phyloP scores from a whole-genome alignment of 2,329 filamentous ascomycete genomes.

The Fusarium sp. region DNA sequence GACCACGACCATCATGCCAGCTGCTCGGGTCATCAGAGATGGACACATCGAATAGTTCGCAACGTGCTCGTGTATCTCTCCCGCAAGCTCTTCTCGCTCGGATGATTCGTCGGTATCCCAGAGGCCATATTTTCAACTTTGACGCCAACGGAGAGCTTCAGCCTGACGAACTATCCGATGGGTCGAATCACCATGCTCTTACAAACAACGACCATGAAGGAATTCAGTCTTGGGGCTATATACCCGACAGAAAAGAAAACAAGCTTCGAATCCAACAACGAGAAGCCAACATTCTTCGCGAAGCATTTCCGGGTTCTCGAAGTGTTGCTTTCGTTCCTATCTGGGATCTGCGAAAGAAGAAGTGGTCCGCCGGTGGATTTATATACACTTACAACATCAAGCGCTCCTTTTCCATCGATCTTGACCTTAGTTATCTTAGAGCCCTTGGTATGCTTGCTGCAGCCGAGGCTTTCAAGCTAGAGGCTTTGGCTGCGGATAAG shows the following conservation, averaged over 20 bases:
- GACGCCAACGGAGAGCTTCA: conserved; percentile 54
- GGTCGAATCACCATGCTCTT: conserved; percentile 7
- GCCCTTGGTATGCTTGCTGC: conserved; percentile 68
- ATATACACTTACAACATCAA: conserved; percentile 60
- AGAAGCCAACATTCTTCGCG: conserved; percentile 47
- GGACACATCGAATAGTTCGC: conserved; percentile 12
- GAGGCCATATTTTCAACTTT: conserved; percentile 61
- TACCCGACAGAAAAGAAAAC: not conserved
- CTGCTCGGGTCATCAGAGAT: conserved; percentile 19
- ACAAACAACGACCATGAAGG: not conserved
- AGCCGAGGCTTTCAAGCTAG: conserved; percentile 64
- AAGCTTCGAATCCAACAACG: conserved; percentile 24
- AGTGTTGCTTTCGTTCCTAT: conserved; percentile 62
- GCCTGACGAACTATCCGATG: conserved; percentile 48
- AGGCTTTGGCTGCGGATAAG: conserved; percentile 54
- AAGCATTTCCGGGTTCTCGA: conserved; percentile 57
- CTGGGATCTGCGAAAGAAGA: conserved; percentile 59
- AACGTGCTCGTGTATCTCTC: conserved; percentile 42
- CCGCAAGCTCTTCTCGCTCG: conserved; percentile 56
- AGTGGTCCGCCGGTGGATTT: conserved; percentile 64
- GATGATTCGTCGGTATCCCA: conserved; percentile 59
- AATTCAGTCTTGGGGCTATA: not conserved
- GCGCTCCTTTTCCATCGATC: conserved; percentile 58
- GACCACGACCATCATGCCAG: conserved; percentile 18
- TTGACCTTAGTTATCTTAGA: conserved; percentile 64